Percentiles rank a stretch among this genome's conserved stretches.
Evolutionary conservation across 2,329 filamentous ascomycete species (phyloP).

Genomic region (Clathrospora elynae): DNA sequence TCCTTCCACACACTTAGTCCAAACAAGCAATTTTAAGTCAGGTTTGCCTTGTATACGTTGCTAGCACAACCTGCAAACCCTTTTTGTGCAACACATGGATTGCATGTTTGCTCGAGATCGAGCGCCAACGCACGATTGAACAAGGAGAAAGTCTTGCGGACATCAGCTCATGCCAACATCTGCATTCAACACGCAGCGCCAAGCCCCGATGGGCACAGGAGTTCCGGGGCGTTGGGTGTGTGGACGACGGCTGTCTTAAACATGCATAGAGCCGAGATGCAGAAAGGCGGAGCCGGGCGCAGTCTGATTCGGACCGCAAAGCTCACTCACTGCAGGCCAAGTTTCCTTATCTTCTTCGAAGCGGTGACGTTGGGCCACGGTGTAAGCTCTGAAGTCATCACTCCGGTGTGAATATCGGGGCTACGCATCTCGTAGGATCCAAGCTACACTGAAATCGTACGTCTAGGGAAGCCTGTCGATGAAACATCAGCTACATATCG

Average conservation of each 20-base stretch:
- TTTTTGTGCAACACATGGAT: not conserved
- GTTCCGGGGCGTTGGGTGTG: constrained; percentile 12
- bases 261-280: constrained; percentile 11
- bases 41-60: not conserved
- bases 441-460: constrained; percentile 11
- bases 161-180: constrained; percentile 9
- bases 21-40: constrained; percentile 5
- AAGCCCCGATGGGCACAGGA: constrained; percentile 5
- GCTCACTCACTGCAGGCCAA: not conserved
- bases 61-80: not conserved
- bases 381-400: not conserved
- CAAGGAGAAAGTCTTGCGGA: too few species aligned
- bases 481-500: constrained; percentile 7
- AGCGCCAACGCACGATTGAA: too few species aligned
- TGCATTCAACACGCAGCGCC: constrained; percentile 15
- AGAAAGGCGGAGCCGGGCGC: constrained; percentile 15
- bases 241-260: constrained; percentile 14
- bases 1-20: constrained; percentile 22
- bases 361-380: not conserved
- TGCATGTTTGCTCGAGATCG: too few species aligned
- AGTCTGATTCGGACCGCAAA: not conserved
- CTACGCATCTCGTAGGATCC: constrained; percentile 3
- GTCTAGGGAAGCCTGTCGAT: constrained; percentile 21
- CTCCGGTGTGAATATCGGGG: constrained; percentile 24
- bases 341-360: constrained; percentile 1